These are phyloP conservation scores for Eragrostis nindensis DNA, from an alignment of 176 grass and related monocot genomes.

Conservation along the genomic window DNA sequence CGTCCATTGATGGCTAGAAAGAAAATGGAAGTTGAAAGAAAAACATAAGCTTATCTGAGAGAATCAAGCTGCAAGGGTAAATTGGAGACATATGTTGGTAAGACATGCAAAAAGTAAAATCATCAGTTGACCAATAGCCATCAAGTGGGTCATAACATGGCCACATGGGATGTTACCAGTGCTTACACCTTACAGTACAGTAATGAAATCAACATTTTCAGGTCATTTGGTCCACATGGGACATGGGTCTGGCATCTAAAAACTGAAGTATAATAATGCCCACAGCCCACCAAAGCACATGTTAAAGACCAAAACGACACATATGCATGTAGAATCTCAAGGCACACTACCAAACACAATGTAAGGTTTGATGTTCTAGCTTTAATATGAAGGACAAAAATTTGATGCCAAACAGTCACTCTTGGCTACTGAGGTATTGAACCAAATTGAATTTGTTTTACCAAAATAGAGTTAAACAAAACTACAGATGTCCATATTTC, in stretches of 20 bases:
- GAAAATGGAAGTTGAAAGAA: slow-evolving; percentile 4
- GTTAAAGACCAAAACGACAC: not conserved
- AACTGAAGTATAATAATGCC: not conserved
- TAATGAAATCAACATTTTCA: not conserved
- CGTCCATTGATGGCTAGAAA: slow-evolving; percentile 75
- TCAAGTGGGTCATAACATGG: not conserved
- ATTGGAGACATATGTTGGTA: not conserved
- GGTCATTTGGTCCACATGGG: not conserved
- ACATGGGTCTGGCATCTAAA: not conserved
- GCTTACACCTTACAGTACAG: not conserved
- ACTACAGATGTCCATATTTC: not conserved
- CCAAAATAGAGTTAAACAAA: not conserved
- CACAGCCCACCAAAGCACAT: not conserved
- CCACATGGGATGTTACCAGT: not conserved
- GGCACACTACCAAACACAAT: not conserved
- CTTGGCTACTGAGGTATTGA: not conserved
- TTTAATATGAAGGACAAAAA: slow-evolving; percentile 4
- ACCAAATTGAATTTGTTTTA: not conserved
- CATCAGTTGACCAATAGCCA: not conserved
- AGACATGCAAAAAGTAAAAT: not conserved
- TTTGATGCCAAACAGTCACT: slow-evolving; percentile 8
- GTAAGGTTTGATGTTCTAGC: not conserved
- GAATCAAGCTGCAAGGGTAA: slow-evolving; percentile 4
- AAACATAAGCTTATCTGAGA: slow-evolving; percentile 17
- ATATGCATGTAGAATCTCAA: not conserved